phyloP scores from a whole-genome alignment of 2,329 filamentous ascomycete genomes.

The Hymenoscyphus albidus region DNA sequence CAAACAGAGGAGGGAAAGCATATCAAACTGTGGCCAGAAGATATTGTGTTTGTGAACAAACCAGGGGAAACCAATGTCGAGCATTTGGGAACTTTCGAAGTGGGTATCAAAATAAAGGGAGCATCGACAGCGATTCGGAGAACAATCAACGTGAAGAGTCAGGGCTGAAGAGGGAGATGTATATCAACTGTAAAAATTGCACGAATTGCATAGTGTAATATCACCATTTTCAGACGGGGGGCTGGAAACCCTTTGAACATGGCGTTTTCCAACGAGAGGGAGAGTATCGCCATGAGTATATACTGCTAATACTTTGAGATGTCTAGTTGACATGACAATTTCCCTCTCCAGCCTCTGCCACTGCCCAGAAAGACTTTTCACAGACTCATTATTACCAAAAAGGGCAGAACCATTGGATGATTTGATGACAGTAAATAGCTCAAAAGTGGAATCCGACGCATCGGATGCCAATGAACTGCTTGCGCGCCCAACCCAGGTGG shows the following conservation, averaged over 20 bases:
- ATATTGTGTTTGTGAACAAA: conserved; percentile 46
- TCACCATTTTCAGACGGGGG: conserved; percentile 12
- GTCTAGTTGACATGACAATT: not conserved
- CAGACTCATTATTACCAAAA: not conserved
- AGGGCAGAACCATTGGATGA: not conserved
- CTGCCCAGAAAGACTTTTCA: not conserved
- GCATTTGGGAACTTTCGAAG: conserved; percentile 48
- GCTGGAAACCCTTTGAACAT: not conserved
- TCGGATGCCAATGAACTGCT: not conserved
- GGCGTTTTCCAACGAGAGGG: not conserved
- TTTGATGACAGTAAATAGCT: not conserved
- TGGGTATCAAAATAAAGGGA: conserved; percentile 49
- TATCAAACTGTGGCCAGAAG: conserved; percentile 45
- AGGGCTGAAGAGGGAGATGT: conserved; percentile 19
- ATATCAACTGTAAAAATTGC: conserved; percentile 5
- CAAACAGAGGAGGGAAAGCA: conserved; percentile 48
- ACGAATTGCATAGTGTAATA: conserved; percentile 17
- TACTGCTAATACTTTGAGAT: not conserved
- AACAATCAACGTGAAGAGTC: conserved; percentile 40
- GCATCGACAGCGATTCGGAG: conserved; percentile 40
- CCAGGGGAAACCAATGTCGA: conserved; percentile 45
- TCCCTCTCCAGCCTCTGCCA: not conserved
- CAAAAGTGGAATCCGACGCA: not conserved
- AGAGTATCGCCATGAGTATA: not conserved
- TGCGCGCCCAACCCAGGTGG: not conserved